phyloP scores from a whole-genome alignment of 2,329 filamentous ascomycete species.

The Calonectria hawksworthii region DNA sequence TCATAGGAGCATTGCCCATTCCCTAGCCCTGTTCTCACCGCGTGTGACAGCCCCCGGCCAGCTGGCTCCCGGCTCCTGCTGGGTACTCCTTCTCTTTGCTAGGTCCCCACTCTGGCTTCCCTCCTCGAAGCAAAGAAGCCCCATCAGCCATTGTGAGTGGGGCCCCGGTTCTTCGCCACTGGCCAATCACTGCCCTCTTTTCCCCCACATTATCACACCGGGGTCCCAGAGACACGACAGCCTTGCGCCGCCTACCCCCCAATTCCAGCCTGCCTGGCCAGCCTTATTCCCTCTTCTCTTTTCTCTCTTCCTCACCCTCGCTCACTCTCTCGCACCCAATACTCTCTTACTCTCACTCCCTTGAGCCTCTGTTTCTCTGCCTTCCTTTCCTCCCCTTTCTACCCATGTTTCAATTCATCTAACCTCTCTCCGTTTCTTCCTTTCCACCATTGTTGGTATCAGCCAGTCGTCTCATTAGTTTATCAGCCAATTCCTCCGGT shows the following conservation, averaged over 20 bases:
- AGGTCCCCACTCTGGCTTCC: slow-evolving; percentile 25
- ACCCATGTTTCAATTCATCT: slow-evolving; percentile 25
- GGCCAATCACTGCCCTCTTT: slow-evolving; percentile 41
- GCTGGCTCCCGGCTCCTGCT: slow-evolving; percentile 19
- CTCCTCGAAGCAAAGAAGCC: slow-evolving; percentile 26
- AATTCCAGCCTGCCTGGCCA: slow-evolving; percentile 43
- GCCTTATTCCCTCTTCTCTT: slow-evolving; percentile 47
- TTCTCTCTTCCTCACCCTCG: slow-evolving; percentile 26
- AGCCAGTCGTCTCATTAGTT: slow-evolving; percentile 27
- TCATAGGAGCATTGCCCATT: slow-evolving; percentile 13
- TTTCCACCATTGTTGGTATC: slow-evolving; percentile 24
- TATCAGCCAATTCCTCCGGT: slow-evolving; percentile 26
- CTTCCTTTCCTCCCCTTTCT: slow-evolving; percentile 25
- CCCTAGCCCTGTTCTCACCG: slow-evolving; percentile 11
- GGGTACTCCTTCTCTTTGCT: slow-evolving; percentile 18
- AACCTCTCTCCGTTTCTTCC: slow-evolving; percentile 26
- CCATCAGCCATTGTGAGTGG: slow-evolving; percentile 27
- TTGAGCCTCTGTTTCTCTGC: slow-evolving; percentile 12
- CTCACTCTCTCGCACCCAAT: slow-evolving; percentile 21
- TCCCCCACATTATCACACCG: slow-evolving; percentile 37
- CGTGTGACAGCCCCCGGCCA: slow-evolving; percentile 22
- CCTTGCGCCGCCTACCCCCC: slow-evolving; percentile 45
- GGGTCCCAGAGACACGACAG: slow-evolving; percentile 41
- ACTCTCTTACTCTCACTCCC: slow-evolving; percentile 20
- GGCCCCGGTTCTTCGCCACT: slow-evolving; percentile 39